Evolutionary conservation across 2,329 filamentous ascomycete species (phyloP).

Genomic region (Cercospora janseana): DNA sequence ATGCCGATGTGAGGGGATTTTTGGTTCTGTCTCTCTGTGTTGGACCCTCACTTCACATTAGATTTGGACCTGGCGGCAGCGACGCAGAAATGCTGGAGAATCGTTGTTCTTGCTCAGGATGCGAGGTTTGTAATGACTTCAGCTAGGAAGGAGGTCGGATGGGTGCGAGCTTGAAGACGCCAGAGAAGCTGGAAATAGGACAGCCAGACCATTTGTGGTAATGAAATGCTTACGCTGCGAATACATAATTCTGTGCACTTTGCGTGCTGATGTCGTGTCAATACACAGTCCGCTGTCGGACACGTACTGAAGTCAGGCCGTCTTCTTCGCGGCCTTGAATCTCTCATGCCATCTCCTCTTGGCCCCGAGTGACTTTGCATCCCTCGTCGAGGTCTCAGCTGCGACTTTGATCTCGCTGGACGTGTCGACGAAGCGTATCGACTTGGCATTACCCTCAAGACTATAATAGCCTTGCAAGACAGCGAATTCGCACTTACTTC

Average conservation of each 20-base stretch:
- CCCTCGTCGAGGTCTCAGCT: conserved; percentile 11
- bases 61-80: no score
- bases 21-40: no score
- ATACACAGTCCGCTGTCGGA: no score
- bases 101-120: no score
- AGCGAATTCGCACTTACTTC: conserved; percentile 29
- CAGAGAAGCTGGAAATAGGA: background rate
- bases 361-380: conserved; percentile 30
- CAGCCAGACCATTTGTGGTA: background rate
- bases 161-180: no score
- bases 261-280: no score
- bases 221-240: no score
- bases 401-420: background rate
- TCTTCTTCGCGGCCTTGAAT: conserved; percentile 37
- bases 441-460: conserved; percentile 24
- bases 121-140: no score
- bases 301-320: conserved; percentile 15
- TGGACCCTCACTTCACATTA: no score
- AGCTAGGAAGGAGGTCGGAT: no score
- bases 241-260: no score
- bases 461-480: conserved; percentile 30
- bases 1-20: conserved; percentile 63
- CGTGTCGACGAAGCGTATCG: conserved; percentile 26
- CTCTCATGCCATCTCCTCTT: conserved; percentile 44
- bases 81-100: no score